Percentiles rank a stretch among this genome's conserved stretches.
Conservation (phyloP, 179 eudicot species). For the Beta macrorhiza region DNA sequence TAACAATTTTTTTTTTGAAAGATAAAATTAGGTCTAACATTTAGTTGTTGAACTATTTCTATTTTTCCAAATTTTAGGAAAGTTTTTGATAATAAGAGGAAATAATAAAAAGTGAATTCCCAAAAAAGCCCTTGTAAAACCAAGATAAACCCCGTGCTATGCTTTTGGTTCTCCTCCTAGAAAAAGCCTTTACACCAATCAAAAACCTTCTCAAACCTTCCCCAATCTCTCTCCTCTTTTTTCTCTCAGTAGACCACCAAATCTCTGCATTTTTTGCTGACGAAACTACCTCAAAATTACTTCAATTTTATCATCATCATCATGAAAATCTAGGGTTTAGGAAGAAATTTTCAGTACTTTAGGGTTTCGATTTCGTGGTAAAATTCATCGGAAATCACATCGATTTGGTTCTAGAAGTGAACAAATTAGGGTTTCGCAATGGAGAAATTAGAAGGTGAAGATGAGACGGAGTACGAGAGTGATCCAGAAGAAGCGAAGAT, state of each 20-base stretch:
- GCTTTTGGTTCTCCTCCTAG: background rate
- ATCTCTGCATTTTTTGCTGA: conserved; percentile 6
- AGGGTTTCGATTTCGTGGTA: background rate
- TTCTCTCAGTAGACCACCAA: background rate
- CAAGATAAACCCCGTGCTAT: conserved; percentile 16
- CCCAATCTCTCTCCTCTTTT: background rate
- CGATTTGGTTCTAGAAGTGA: background rate
- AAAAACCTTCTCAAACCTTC: conserved; percentile 1
- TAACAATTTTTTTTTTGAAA: too few species aligned
- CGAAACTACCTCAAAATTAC: background rate
- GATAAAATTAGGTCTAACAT: too few species aligned
- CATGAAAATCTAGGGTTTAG: conserved; percentile 10
- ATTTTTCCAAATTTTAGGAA: too few species aligned
- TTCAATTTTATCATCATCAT: background rate
- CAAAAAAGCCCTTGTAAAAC: background rate
- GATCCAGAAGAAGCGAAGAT: conserved; percentile 85
- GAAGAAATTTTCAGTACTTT: background rate
- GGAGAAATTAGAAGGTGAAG: conserved; percentile 26
- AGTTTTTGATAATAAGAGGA: too few species aligned
- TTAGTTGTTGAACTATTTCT: too few species aligned
- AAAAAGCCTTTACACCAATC: conserved; percentile 10
- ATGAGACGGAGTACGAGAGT: conserved; percentile 81
- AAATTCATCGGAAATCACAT: background rate
- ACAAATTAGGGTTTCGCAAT: conserved; percentile 25
- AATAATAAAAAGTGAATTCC: background rate